Base-by-base conservation (phyloP, 768 basidiomycete genomes). In the Stropharia rugosoannulata region DNA sequence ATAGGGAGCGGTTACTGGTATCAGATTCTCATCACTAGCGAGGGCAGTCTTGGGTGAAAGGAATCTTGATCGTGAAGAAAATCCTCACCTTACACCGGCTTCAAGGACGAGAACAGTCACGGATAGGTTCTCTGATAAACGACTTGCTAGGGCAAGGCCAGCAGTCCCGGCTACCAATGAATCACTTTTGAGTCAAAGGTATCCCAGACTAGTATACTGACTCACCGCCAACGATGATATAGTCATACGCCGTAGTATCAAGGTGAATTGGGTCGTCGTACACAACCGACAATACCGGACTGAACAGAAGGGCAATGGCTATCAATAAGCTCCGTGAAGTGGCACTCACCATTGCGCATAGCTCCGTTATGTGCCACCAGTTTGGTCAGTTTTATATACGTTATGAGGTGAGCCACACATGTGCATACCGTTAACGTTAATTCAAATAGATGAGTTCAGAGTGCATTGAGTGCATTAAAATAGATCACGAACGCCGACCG, bases 1-100 rank as follows among this genome's bases (percentile, higher is more conserved):
- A 57, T 61, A 60, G 12, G 62, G 62, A 5, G 56, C 57, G 15
- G 51, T 46, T 5, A 53, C 53, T 8, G 57, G 59, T n/a, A 63
- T 10, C 6, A 59, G 55, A n/a, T 54, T 56, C 22, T 63, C 51
- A 40, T 63, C 56, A 46, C 62, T 63, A 37, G 42, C n/a, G 15
- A n/a, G 5, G 11, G 12, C 10, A 32, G 25, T 10, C 13, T 19
- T 43, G 7, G 18, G 36, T 15, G 36, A 38, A 16, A 37, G 16
- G 12, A 36, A 10, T 4, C 2, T 3, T 32, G 11, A 12, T 41
- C 29, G 32, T 15, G 40, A 32, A 25, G 13, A n/a, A 32, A 18
- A 6, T 13, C 32, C 45, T n/a, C 45, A 51, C 58, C 58, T 55
- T 29, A 55, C 47, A 19, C 59, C 59, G 5, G 59, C 59, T 37